Base-by-base conservation (phyloP, 257 asterid genomes). In the Primulina eburnea region DNA sequence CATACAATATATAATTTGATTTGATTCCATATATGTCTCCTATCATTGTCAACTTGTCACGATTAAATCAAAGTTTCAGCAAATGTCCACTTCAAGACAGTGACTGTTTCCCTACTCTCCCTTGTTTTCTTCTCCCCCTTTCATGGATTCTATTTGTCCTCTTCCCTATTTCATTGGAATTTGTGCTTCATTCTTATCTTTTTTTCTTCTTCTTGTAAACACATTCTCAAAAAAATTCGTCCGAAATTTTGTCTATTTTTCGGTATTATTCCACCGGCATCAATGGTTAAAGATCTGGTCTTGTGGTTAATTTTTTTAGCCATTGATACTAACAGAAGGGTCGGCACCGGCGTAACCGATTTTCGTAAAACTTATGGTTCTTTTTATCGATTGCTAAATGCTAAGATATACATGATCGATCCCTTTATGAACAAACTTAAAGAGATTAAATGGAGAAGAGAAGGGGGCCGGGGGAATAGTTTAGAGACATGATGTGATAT, bases 31-130 rank as follows among this genome's bases (percentile, higher is more conserved):
- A 70, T 52, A 53, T 34, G 57, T 37, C 12, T 70, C 73, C 26
- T 62, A 28, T 76, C 76, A 16, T 65, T 76, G 61, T 80, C 78
- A 12, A 82, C 16, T 56, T 66, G 78, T 73, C 71, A 73, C 6
- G 43, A 58, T 63, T 65, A 34, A 60, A 83, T 80, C 77, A 78
- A 78, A 77, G 37, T 83, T 80, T 16, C 56, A 50, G 7, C 56
- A 50, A 50, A 50, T 50, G 56, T 16, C 56, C 56, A 14, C 20
- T 50, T 50, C 56, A 50, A 14, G 56, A 50, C 21, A 50, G 20
- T 50, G 56, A 50, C 56, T 14, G 20, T 50, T 43, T 16, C 56
- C 56, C 56, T 16, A 14, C 56, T 50, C 56, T 50, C 21, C 21
- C 18, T 50, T 50, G 20, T 50, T 16, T 16, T 16, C 55, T 47